phyloP scores from a whole-genome alignment of 805 yeast species.

The Ogataea haglerorum region DNA sequence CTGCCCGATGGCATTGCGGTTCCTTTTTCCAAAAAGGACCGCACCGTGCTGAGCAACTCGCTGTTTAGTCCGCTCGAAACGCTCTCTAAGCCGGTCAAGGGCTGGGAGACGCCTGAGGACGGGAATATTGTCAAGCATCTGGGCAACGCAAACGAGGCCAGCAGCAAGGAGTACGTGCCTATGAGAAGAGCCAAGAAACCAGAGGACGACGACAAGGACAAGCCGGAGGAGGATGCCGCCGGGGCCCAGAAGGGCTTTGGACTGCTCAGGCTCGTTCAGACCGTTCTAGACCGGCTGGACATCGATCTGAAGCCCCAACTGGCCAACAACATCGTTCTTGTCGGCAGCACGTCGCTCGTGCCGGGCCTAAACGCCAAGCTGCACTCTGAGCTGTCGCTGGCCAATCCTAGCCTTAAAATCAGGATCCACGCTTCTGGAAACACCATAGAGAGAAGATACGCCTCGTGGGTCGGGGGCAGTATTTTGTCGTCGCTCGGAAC shows the following conservation, averaged over 20 bases:
- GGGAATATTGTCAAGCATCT: constrained; percentile 46
- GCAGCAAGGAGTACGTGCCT: constrained; percentile 68
- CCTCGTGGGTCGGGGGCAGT: constrained; percentile 91
- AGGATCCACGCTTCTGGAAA: constrained; percentile 81
- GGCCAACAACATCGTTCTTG: constrained; percentile 83
- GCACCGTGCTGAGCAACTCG: constrained; percentile 68
- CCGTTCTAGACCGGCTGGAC: constrained; percentile 58
- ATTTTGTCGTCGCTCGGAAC: constrained; percentile 86
- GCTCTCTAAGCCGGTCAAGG: constrained; percentile 28
- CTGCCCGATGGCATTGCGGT: constrained; percentile 72
- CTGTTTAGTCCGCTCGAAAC: constrained; percentile 57
- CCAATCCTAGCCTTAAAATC: constrained; percentile 82
- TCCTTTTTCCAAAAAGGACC: constrained; percentile 50
- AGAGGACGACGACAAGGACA: constrained; percentile 31
- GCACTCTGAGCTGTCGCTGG: constrained; percentile 61
- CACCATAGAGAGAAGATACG: constrained; percentile 69
- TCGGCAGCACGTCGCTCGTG: constrained; percentile 78
- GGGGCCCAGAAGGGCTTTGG: constrained; percentile 29
- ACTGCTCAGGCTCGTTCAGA: constrained; percentile 57
- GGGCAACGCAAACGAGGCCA: constrained; percentile 28
- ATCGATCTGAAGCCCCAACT: constrained; percentile 80
- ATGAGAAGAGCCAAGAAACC: constrained; percentile 52
- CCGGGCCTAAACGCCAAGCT: constrained; percentile 81
- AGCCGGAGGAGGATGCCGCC: constrained; percentile 32
- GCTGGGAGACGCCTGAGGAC: constrained; percentile 40